A percentile compares a stretch with the other conserved stretches of the same genome.
Evolutionary conservation across 1,139 yeast genomes (phyloP).

Genomic region (Nakaseomyces uthaithaninus): DNA sequence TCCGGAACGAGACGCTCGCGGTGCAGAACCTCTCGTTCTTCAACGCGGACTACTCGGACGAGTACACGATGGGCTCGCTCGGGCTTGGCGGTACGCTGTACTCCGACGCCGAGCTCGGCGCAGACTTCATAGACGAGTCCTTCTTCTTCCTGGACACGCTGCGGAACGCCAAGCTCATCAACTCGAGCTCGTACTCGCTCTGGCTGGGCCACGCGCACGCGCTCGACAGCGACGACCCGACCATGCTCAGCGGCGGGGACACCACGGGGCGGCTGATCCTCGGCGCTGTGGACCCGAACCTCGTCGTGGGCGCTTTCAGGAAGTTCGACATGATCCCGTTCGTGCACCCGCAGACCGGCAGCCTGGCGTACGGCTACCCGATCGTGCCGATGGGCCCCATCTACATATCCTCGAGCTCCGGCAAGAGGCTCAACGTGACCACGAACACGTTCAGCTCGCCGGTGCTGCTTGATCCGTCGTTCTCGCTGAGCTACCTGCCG

Average conservation of each 20-base stretch:
- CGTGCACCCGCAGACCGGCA: conserved; percentile 28
- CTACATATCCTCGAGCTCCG: conserved; percentile 39
- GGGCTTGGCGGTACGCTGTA: conserved; percentile 44
- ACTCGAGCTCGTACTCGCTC: conserved; percentile 48
- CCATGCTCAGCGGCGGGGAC: neutral
- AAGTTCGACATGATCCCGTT: conserved; percentile 44
- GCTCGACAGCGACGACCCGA: neutral
- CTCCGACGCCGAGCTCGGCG: conserved; percentile 3
- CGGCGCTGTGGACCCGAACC: conserved; percentile 49
- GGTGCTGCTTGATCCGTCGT: conserved; percentile 54
- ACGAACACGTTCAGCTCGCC: conserved; percentile 38
- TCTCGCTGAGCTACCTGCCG: conserved; percentile 50
- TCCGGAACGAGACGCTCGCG: conserved; percentile 9
- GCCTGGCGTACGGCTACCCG: conserved; percentile 39
- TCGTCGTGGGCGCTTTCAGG: conserved; percentile 41
- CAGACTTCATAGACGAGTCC: conserved; percentile 28
- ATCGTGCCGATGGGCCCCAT: conserved; percentile 50
- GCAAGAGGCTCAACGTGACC: conserved; percentile 36
- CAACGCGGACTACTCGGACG: conserved; percentile 36
- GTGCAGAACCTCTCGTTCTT: conserved; percentile 30
- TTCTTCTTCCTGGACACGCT: conserved; percentile 40
- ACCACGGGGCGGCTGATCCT: conserved; percentile 41
- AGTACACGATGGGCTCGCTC: conserved; percentile 43
- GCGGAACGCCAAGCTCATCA: conserved; percentile 33
- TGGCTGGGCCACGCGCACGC: conserved; percentile 34